Evolutionary conservation across 164 flowering plant genomes (phyloP), one percentile per base, ranked within the genome.

Genomic region (Magnolia changhungtana): DNA sequence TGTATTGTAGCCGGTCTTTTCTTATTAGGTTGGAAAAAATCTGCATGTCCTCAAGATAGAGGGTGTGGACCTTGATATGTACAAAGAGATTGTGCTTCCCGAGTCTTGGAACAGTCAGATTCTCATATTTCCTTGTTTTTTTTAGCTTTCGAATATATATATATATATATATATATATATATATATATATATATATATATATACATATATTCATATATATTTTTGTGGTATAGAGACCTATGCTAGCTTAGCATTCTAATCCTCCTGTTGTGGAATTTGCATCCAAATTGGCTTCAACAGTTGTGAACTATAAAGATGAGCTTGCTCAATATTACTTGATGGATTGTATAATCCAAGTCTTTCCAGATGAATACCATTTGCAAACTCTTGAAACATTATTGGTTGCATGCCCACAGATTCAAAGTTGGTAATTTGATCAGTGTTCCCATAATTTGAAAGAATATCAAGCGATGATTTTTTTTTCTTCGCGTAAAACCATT

Each of bases 281-380:
- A 70, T 78, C 29, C 16, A 8, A 23, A 75, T 73, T 77, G 37
- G n/a, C 69, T 75, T 77, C 79, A 63, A 51, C 87, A 96, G 99
- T 94, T 76, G 98, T 96, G 63, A 96, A 96, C 76, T 96, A 95
- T 84, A 96, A 94, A 84, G 99, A 96, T 85, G 99, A 94, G 76
- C 80, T 96, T 78, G 98, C 99, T 4, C 99, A 96, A 72, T 90
- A 80, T 80, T 96, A 96, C 81, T 81, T 96, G 81, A 94, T 96
- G 99, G 99, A 96, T 79, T 96, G 99, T 86, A 87, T 96, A 72
- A 96, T 96, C 79, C 99, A 96, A 84, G 99, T 94, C 37, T 96
- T 96, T 82, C 98, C 98, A 18, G 99, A 96, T 89, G 98, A 96
- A 77, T 96, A 92, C 81, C 99, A 96, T 84, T 88, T 96, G 86